Conservation (phyloP, 345 rosid species). For the Ceriops decandra region DNA sequence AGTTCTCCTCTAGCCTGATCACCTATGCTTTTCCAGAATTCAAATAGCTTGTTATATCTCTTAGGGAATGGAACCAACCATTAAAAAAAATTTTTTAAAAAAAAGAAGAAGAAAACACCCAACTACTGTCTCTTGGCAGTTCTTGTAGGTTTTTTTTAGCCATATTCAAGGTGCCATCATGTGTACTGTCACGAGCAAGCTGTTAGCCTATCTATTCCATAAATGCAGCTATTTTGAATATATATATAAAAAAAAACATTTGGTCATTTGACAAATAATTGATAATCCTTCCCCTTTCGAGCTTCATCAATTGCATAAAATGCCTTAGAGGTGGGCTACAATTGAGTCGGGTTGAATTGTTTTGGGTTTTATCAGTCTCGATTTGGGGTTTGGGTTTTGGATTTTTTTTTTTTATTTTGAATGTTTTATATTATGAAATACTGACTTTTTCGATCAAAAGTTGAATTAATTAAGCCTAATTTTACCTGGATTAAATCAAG, state of each 20-base stretch:
- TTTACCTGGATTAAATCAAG: too few relatives aligned
- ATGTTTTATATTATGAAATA: too few relatives aligned
- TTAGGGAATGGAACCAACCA: constrained; percentile 1
- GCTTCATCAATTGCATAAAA: not conserved
- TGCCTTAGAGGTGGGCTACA: too few relatives aligned
- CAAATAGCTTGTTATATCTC: constrained; percentile 1
- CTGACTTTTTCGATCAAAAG: too few relatives aligned
- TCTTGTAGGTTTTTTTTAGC: constrained; percentile 2
- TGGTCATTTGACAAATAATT: not conserved
- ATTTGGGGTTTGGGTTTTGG: too few relatives aligned
- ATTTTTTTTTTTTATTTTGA: too few relatives aligned
- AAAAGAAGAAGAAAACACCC: not conserved
- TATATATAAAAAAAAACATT: not conserved
- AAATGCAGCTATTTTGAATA: not conserved
- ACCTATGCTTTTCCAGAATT: not conserved
- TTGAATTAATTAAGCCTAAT: too few relatives aligned
- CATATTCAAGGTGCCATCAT: constrained; percentile 18
- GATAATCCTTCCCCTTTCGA: not conserved
- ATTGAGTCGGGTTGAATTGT: too few relatives aligned
- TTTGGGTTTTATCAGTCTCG: too few relatives aligned
- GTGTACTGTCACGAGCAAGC: constrained; percentile 14
- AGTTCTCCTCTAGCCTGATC: not conserved
- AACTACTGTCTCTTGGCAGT: constrained; percentile 1
- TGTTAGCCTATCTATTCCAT: not conserved
- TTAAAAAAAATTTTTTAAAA: too few relatives aligned